Evolutionary conservation across 352 stramenopile genomes (phyloP), one percentile per base, ranked within the genome.

Genomic region (Peronospora belbahrii): DNA sequence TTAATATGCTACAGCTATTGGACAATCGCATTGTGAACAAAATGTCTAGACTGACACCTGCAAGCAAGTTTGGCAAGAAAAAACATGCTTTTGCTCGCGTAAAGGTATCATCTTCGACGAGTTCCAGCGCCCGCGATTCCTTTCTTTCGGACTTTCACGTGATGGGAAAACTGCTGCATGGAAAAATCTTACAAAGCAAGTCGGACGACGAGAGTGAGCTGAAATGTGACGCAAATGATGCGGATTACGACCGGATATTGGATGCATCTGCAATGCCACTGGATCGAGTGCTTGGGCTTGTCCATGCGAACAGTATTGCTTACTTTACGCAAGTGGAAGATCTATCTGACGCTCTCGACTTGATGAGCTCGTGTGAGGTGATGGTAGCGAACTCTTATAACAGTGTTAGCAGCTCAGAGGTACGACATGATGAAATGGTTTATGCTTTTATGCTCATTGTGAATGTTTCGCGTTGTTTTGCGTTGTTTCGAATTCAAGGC

Each of bases 131-230:
- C 34, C 74, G 81, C n/a, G 82, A 94, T 28, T 44, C 62, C 14
- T 94, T 94, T 62, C 56, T 76, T 3, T 91, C 82, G 1, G 77
- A 91, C 40, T 88, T 94, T 10, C 82, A 88, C 35, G 50, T 91
- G 8, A 53, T 91, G 22, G 82, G 79, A 4, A 90, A 90, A 42
- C 44, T 94, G 27, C 38, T 94, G 2, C 74, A 94, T 33, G 72
- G 62, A n/a, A 84, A 84, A 61, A 54, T 55, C 38, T 22, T 59
- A 15, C 56, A 62, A 43, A 70, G 57, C 24, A 69, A 55, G 22
- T 44, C 23, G 44, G 25, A 11, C 10, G 28, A 51, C 1, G 20
- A 58, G 23, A 41, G 36, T 9, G 17, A 52, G 11, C 10, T 44
- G 19, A 52, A 42, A 11, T 52, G 18, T 25, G 39, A 48, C 9